Conservation (phyloP, 106 monocot genomes). For the Gastrodia elata region DNA sequence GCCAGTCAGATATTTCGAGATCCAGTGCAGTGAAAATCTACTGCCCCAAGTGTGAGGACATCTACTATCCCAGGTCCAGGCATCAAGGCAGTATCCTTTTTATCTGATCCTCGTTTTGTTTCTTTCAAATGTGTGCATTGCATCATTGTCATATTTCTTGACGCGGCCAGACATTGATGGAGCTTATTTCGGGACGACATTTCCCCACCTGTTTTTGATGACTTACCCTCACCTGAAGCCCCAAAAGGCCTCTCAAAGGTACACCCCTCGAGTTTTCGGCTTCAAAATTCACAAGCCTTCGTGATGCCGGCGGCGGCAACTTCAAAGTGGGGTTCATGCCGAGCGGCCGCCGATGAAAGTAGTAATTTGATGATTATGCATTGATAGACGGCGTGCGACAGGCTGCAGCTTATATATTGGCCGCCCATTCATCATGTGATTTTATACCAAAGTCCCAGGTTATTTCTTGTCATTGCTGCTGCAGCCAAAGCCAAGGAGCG, state of each 20-base stretch:
- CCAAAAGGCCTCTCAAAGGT: slow-evolving; percentile 53
- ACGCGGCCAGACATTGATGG: slow-evolving; percentile 54
- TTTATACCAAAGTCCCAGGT: no score
- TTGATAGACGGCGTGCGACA: no score
- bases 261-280: slow-evolving; percentile 68
- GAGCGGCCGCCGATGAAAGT: no score
- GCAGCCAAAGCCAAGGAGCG: background rate
- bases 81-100: slow-evolving; percentile 91
- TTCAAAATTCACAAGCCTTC: slow-evolving; percentile 64
- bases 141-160: background rate
- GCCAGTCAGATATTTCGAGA: slow-evolving; percentile 72
- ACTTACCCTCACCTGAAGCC: slow-evolving; percentile 59
- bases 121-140: no score
- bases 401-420: no score
- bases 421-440: no score
- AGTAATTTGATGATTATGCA: no score
- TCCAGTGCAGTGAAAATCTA: slow-evolving; percentile 77
- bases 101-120: background rate
- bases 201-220: slow-evolving; percentile 84
- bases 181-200: slow-evolving; percentile 76
- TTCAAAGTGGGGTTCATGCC: no score
- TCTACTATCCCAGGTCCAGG: slow-evolving; percentile 79
- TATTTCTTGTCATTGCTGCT: background rate
- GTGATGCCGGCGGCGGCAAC: no score
- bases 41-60: slow-evolving; percentile 84